phyloP scores from a whole-genome alignment of 1,284 basidiomycete species.

The Veloboletus limbatus region DNA sequence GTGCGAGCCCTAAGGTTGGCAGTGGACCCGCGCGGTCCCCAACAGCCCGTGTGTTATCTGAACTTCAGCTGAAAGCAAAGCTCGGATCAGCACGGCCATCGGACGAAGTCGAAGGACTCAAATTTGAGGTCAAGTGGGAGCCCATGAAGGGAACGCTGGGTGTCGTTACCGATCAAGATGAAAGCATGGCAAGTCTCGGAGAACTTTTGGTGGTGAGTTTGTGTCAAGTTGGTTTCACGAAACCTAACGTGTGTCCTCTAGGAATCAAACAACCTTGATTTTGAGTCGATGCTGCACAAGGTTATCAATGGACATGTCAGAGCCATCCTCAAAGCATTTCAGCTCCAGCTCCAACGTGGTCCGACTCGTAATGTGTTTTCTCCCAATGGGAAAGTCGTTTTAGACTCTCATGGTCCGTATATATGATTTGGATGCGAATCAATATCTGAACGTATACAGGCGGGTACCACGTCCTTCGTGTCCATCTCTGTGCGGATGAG shows the following conservation, averaged over 20 bases:
- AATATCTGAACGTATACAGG: slow-evolving; percentile 30
- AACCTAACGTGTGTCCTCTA: slow-evolving; percentile 28
- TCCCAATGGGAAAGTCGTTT: slow-evolving; percentile 50
- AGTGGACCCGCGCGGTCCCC: slow-evolving; percentile 47
- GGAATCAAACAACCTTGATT: slow-evolving; percentile 67
- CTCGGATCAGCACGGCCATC: slow-evolving; percentile 52
- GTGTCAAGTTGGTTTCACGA: neutral
- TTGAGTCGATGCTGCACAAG: slow-evolving; percentile 58
- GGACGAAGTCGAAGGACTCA: slow-evolving; percentile 65
- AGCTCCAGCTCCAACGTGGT: slow-evolving; percentile 50
- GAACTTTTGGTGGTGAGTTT: slow-evolving; percentile 47
- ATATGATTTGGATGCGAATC: neutral
- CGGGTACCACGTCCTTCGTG: slow-evolving; percentile 53
- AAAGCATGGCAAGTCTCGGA: slow-evolving; percentile 38
- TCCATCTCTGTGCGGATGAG: slow-evolving; percentile 71
- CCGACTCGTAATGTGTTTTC: slow-evolving; percentile 56
- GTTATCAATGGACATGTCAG: slow-evolving; percentile 61
- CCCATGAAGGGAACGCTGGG: slow-evolving; percentile 60
- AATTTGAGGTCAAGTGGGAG: slow-evolving; percentile 63
- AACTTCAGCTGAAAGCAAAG: slow-evolving; percentile 61
- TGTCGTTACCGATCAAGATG: slow-evolving; percentile 45
- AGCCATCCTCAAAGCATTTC: slow-evolving; percentile 55
- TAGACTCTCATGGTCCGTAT: slow-evolving; percentile 52
- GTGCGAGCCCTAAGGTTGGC: slow-evolving; percentile 36
- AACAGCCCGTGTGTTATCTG: slow-evolving; percentile 52